These are phyloP conservation scores for Eimeria acervulina DNA, from an alignment of 169 alveolate genomes.

Conservation along the genomic window DNA sequence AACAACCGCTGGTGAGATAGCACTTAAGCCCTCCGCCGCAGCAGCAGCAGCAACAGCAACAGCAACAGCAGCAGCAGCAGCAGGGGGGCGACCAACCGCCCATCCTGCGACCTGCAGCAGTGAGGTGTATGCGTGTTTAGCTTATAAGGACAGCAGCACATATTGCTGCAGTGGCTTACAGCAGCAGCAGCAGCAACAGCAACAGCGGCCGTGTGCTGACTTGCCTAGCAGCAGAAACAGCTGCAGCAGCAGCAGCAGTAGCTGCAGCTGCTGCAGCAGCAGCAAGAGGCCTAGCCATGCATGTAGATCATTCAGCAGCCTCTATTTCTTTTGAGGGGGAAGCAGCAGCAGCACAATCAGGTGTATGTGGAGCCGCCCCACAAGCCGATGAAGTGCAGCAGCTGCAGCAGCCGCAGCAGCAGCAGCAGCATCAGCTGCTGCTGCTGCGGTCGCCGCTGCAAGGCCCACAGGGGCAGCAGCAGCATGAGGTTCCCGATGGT, in stretches of 20 bases:
- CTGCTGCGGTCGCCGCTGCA: not conserved
- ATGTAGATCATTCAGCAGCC: constrained; percentile 11
- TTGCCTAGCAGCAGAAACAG: not conserved
- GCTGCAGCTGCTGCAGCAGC: constrained; percentile 15
- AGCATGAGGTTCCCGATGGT: not conserved
- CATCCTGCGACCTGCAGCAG: constrained; percentile 18
- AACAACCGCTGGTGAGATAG: not conserved
- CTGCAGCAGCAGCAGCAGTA: constrained; percentile 52
- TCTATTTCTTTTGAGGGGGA: not conserved
- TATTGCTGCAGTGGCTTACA: not conserved
- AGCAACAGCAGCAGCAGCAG: not conserved
- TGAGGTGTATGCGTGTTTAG: not conserved
- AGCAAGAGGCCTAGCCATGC: constrained; percentile 26
- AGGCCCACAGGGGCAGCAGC: too few species aligned
- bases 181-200: constrained; percentile 57
- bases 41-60: constrained; percentile 16
- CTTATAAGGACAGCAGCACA: not conserved
- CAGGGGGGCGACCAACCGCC: not conserved
- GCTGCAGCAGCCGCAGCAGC: not conserved
- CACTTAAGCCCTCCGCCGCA: not conserved
- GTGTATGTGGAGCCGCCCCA: constrained; percentile 21
- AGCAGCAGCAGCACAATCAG: constrained; percentile 25
- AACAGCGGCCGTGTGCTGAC: not conserved
- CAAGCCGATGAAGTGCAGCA: not conserved
- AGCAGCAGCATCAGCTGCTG: constrained; percentile 35